Percentiles rank a stretch among this genome's conserved stretches.
Conservation (phyloP, 2,329 filamentous ascomycete species). For the Penicillium sp. region DNA sequence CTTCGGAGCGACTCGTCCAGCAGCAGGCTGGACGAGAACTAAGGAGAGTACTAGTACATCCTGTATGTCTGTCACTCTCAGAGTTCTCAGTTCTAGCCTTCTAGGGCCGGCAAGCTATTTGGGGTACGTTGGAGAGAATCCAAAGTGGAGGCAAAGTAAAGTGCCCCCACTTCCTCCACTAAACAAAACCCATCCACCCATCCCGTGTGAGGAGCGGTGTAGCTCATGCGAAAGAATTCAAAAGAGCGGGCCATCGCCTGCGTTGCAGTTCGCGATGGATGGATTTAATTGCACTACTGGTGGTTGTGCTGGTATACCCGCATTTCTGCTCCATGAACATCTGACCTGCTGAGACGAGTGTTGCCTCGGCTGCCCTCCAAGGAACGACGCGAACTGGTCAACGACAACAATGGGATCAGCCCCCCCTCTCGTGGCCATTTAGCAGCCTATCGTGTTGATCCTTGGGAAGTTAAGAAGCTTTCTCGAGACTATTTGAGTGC, state of each 20-base stretch:
- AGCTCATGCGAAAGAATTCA: not conserved
- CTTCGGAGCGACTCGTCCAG: not conserved
- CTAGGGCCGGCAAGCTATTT: not conserved
- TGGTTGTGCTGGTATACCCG: not conserved
- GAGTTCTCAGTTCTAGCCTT: too few species aligned
- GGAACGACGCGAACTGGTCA: constrained; percentile 5
- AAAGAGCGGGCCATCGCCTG: constrained; percentile 5
- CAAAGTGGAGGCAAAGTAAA: constrained; percentile 5
- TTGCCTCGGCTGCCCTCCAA: constrained; percentile 2
- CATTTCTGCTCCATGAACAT: not conserved
- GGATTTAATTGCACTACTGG: not conserved
- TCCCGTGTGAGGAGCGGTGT: constrained; percentile 1
- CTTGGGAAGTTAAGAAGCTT: not conserved
- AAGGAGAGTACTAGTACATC: too few species aligned
- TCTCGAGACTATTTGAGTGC: not conserved
- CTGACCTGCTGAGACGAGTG: not conserved
- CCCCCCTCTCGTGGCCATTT: not conserved
- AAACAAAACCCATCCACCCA: not conserved
- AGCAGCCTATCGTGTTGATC: constrained; percentile 1
- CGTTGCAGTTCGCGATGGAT: not conserved
- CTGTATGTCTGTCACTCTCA: too few species aligned
- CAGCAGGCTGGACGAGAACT: not conserved
- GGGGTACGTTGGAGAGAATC: not conserved
- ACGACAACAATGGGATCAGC: not conserved
- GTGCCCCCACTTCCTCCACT: constrained; percentile 1